These are phyloP conservation scores for Dinochytrium kinnereticum DNA, from an alignment of 371 early-diverging fungal genomes.

Conservation along the genomic window DNA sequence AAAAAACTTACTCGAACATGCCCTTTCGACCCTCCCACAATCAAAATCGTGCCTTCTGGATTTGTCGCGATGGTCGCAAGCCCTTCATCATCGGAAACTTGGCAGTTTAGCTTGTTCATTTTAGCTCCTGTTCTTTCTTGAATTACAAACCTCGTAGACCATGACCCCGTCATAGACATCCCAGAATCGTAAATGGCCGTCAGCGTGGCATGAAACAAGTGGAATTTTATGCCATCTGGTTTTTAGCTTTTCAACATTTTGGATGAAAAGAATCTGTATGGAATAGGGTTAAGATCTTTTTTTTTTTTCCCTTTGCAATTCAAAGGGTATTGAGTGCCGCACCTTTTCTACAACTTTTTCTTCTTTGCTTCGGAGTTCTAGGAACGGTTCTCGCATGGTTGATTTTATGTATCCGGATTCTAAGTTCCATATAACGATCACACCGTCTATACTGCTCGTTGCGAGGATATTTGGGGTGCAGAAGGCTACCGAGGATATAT, in stretches of 20 bases:
- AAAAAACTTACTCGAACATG: constrained; percentile 45
- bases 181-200: constrained; percentile 60
- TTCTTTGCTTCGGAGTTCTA: constrained; percentile 57
- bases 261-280: constrained; percentile 47
- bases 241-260: constrained; percentile 37
- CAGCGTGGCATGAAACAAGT: constrained; percentile 58
- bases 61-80: constrained; percentile 49
- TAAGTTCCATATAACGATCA: constrained; percentile 59
- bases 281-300: too few species aligned
- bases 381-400: constrained; percentile 53
- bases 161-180: constrained; percentile 52
- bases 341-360: constrained; percentile 62
- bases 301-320: too few species aligned
- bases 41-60: constrained; percentile 45
- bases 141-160: constrained; percentile 51
- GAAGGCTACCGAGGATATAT: constrained; percentile 58
- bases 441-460: constrained; percentile 55
- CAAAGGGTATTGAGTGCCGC: not conserved
- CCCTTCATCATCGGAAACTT: constrained; percentile 55
- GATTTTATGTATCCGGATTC: constrained; percentile 57
- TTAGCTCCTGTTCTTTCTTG: not conserved
- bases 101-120: constrained; percentile 46
- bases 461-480: constrained; percentile 55
- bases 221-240: constrained; percentile 42
- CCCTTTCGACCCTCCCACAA: constrained; percentile 58